Base-by-base conservation (phyloP, 108 stramenopile species). In the Nitzschia sp. region DNA sequence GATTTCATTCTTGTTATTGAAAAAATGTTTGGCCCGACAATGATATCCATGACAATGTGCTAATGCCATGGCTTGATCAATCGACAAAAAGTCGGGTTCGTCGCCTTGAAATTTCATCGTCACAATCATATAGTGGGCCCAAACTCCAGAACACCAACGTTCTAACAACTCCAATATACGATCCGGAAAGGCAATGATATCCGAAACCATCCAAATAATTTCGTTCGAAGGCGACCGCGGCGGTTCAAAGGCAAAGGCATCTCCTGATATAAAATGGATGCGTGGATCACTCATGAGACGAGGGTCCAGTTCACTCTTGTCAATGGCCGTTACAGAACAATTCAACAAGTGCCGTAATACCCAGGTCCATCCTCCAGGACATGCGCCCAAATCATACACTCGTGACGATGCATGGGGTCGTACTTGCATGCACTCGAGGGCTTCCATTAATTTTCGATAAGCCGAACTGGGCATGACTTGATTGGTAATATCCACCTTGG, bases 1-100 rank as follows among this genome's bases (percentile, higher is more conserved):
- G 15, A 85, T 76, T 69, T 85, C 85, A 72, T 85, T 85, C 66
- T 85, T 85, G 61, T 85, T 85, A 48, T 82, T 82, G 66, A 85
- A 85, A 49, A 85, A 85, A 57, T 85, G 85, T 27, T 82, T 82
- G 0, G 72, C 75, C 15, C 78, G 55, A 45, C 70, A 72, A 33
- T 54, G 2, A 60, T 80, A 82, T 0, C 72, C 76, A 54, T 74
- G 72, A 2, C 30, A 19, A 30, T 38, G 15, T 0, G 71, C 85
- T 31, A 71, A n/a, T 26, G 66, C 19, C 2, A 49, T 57, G 8
- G 79, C 75, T 45, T 38, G 31, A 24, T 80, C 56, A 9, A 85
- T 42, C 13, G 73, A 81, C 49, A 76, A 70, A 65, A 74, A 75
- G 32, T 67, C 46, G 0, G 74, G 70, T 29, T 72, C 69, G 19